Base-by-base conservation (phyloP, 805 yeast species). In the Ogataea ganodermae region DNA sequence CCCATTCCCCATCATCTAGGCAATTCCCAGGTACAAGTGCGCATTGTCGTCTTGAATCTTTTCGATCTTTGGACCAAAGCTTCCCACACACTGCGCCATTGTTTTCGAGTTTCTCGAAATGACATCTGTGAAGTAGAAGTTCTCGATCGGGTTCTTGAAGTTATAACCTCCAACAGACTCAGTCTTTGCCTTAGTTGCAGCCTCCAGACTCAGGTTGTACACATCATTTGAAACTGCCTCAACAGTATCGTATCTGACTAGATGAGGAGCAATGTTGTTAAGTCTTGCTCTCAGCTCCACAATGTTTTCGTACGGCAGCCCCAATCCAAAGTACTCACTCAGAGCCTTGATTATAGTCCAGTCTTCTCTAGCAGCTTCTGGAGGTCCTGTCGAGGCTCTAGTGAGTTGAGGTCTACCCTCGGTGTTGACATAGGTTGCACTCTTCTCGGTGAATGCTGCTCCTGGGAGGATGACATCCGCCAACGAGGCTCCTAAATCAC, bases 381-480 rank as follows among this genome's bases (percentile, higher is more conserved):
- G 96, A 6, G 94, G 84, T 52, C 84, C 86, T 23, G 88, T 83
- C 35, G 96, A 94, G 36, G 96, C 96, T 55, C 92, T 79, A 2
- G 96, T 85, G 48, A 76, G 68, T 73, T 88, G 96, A 10, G 89
- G 82, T 66, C 96, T 82, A 59, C 96, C 96, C 72, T 89, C 96
- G 31, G 96, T 89, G 72, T 88, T 88, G 55, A 88, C 91, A 67
- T 80, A 88, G 4, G 94, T 89, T 48, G 87, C 90, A 22, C 82
- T 72, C 70, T 88, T 89, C 68, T 88, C 96, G 32, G 96, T 89
- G 77, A 84, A 89, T 32, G 96, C 96, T 28, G 91, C 78, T 40
- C 91, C 91, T 38, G 96, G 96, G 56, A 88, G 77, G 50, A 88
- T 79, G 37, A 88, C 95, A 67, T 88, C 96, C 37, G 96, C 96